These are phyloP conservation scores for Diaporthe vaccinii DNA, from an alignment of 2,329 filamentous ascomycete species.

Conservation along the genomic window DNA sequence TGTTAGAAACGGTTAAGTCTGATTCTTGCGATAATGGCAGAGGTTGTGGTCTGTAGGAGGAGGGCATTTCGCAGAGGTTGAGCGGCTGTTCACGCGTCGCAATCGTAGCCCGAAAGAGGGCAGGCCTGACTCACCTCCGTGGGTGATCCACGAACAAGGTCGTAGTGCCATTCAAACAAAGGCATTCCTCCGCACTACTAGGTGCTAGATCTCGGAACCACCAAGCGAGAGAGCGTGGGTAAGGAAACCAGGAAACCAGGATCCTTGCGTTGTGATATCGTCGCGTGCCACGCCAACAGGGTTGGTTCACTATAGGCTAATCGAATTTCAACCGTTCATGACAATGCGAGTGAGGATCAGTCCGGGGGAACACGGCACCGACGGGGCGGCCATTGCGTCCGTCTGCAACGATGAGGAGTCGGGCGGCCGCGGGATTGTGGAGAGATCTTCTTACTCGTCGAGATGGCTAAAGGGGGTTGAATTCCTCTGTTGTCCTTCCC, in stretches of 20 bases:
- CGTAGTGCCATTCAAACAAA: neutral
- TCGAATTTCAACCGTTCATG: slow-evolving; percentile 9
- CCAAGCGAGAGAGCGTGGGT: slow-evolving; percentile 16
- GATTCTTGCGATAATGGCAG: neutral
- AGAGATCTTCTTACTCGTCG: neutral
- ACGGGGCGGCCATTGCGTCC: neutral
- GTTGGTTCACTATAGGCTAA: slow-evolving; percentile 20
- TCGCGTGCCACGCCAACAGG: slow-evolving; percentile 21
- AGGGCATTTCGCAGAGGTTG: neutral
- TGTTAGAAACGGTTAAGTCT: neutral
- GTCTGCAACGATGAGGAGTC: slow-evolving; percentile 9
- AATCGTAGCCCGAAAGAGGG: slow-evolving; percentile 13
- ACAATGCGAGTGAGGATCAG: neutral
- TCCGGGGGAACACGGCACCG: no score
- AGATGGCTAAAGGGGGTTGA: neutral
- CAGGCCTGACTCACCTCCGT: slow-evolving; percentile 13
- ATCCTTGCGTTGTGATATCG: neutral
- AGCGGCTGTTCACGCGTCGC: neutral
- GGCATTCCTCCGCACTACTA: slow-evolving; percentile 22
- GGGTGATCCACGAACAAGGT: slow-evolving; percentile 23
- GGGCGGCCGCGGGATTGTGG: slow-evolving; percentile 21
- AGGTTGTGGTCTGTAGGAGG: neutral
- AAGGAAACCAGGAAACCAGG: neutral
- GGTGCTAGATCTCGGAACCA: slow-evolving; percentile 25
- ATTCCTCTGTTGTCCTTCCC: slow-evolving; percentile 1